These are phyloP conservation scores for Collybia mongolica DNA, from an alignment of 768 basidiomycete genomes.

Conservation along the genomic window DNA sequence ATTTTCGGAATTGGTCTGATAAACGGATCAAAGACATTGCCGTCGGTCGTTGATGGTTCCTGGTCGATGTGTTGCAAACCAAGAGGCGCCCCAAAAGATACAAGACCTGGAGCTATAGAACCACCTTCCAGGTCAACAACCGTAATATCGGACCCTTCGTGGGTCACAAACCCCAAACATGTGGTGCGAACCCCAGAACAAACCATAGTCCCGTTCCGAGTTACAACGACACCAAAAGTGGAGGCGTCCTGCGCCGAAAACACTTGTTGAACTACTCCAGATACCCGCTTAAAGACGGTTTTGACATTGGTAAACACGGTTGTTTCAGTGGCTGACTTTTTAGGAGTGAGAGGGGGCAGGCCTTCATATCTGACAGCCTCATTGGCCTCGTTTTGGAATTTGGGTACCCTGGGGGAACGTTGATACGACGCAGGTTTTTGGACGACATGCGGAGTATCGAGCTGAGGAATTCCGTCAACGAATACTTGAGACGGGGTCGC, in stretches of 20 bases:
- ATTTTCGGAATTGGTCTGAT: conserved; percentile 43
- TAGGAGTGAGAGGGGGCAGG: conserved; percentile 64
- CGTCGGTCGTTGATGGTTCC: conserved; percentile 74
- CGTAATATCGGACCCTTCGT: conserved; percentile 19
- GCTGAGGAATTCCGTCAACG: conserved; percentile 86
- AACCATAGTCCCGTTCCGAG: conserved; percentile 44
- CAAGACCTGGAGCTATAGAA: conserved; percentile 60
- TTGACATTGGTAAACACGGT: conserved; percentile 68
- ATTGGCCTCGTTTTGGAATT: conserved; percentile 68
- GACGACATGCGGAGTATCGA: conserved; percentile 43
- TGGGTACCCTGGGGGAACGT: conserved; percentile 53
- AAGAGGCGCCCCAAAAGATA: conserved; percentile 69
- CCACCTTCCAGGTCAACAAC: conserved; percentile 73
- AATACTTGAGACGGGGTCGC: conserved; percentile 88
- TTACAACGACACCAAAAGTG: conserved; percentile 34
- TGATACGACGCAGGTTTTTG: conserved; percentile 52
- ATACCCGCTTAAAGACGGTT: conserved; percentile 34
- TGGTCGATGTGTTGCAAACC: conserved; percentile 68
- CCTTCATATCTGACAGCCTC: conserved; percentile 67
- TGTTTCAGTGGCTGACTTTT: conserved; percentile 25
- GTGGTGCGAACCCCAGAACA: conserved; percentile 40
- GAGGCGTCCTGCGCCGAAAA: conserved; percentile 19
- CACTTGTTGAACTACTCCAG: conserved; percentile 27
- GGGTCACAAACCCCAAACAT: conserved; percentile 15
- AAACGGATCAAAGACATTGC: conserved; percentile 55